Evolutionary conservation across 1,284 basidiomycete species (phyloP).

Genomic region (Chalciporus piperatoides): DNA sequence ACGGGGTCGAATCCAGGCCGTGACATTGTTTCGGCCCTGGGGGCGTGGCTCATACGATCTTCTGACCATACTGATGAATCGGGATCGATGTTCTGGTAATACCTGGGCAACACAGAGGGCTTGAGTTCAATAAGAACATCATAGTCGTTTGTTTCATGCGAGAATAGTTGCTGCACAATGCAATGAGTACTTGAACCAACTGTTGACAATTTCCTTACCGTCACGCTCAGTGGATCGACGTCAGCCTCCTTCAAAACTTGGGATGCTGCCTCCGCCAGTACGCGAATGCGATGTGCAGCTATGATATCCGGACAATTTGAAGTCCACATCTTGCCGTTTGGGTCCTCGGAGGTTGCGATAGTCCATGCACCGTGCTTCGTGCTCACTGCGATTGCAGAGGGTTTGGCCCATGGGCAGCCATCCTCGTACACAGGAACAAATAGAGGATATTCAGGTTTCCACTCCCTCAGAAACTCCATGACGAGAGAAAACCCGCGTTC

Average conservation of each 20-base stretch:
- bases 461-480: constrained; percentile 72
- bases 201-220: constrained; percentile 38
- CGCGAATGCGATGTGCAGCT: constrained; percentile 66
- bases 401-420: constrained; percentile 24
- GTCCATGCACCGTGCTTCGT: constrained; percentile 67
- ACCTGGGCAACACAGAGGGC: constrained; percentile 64
- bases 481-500: constrained; percentile 82
- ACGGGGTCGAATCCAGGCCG: constrained; percentile 84
- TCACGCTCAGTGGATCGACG: constrained; percentile 41
- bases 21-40: constrained; percentile 35
- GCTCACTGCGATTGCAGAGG: constrained; percentile 23
- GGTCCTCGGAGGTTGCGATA: constrained; percentile 79
- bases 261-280: constrained; percentile 73
- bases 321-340: constrained; percentile 76
- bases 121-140: constrained; percentile 83
- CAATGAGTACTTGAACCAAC: constrained; percentile 1
- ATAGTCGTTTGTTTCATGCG: constrained; percentile 81
- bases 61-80: constrained; percentile 46
- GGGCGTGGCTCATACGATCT: constrained; percentile 45
- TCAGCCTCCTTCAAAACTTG: constrained; percentile 24
- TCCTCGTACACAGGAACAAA: constrained; percentile 56
- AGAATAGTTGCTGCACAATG: constrained; percentile 65
- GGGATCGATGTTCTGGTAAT: constrained; percentile 60
- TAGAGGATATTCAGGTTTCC: constrained; percentile 77
- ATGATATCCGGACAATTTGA: constrained; percentile 57